These are phyloP conservation scores for Vigna angularis DNA, from an alignment of 306 rosid genomes.

Conservation along the genomic window DNA sequence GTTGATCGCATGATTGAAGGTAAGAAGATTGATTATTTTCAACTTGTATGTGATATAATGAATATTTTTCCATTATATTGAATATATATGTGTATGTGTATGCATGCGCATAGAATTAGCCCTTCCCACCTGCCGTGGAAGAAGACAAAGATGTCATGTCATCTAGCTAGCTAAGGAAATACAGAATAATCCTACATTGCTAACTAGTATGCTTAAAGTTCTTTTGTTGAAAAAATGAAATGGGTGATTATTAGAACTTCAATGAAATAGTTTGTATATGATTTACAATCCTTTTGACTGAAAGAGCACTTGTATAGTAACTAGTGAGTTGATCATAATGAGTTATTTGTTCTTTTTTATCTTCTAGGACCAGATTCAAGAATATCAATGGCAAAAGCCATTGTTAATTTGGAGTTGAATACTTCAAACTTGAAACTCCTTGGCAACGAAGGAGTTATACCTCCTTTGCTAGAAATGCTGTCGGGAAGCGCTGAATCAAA, in stretches of 20 bases:
- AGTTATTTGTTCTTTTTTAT: constrained; percentile 35
- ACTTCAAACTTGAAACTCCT: constrained; percentile 64
- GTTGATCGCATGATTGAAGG: constrained; percentile 65
- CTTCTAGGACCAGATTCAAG: constrained; percentile 73
- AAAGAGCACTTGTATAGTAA: not conserved
- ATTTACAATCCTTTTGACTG: constrained; percentile 2
- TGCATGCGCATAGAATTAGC: not conserved
- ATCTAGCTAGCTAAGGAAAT: constrained; percentile 4
- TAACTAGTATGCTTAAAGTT: not conserved
- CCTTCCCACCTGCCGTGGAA: not conserved
- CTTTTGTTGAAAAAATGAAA: constrained; percentile 10
- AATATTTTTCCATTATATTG: not conserved
- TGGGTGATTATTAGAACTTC: not conserved
- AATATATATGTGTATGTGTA: not conserved
- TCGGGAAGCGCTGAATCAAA: constrained; percentile 58
- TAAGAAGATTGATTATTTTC: constrained; percentile 48
- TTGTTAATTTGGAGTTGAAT: constrained; percentile 59
- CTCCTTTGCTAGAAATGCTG: constrained; percentile 76
- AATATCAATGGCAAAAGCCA: constrained; percentile 61
- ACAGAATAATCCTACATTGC: not conserved
- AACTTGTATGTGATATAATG: constrained; percentile 13
- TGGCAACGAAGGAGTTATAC: constrained; percentile 78
- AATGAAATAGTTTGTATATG: constrained; percentile 1
- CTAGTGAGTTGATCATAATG: constrained; percentile 30
- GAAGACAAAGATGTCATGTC: not conserved